Conservation (phyloP, 768 basidiomycete genomes). For the Naganishia friedmannii region DNA sequence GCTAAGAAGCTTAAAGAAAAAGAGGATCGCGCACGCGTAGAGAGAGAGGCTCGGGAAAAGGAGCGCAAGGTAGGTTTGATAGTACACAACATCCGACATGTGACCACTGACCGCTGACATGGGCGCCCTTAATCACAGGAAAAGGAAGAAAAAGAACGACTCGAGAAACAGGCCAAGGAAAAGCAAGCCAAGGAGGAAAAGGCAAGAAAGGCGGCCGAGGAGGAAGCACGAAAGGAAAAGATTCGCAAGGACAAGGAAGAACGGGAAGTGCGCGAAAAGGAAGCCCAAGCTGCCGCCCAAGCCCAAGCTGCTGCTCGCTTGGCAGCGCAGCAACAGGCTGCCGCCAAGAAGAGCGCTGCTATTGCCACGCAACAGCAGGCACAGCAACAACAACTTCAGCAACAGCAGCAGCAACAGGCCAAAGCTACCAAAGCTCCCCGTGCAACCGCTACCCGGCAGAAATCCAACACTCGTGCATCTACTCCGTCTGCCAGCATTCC, state of each 20-base stretch:
- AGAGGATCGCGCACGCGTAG: conserved; percentile 54
- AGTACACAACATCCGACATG: conserved; percentile 72
- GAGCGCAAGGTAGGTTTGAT: conserved; percentile 55
- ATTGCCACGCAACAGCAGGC: conserved; percentile 29
- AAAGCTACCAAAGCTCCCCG: conserved; percentile 10
- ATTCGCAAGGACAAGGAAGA: conserved; percentile 49
- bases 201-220: conserved; percentile 59
- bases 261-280: conserved; percentile 43
- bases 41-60: conserved; percentile 51
- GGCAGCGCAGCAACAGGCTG: conserved; percentile 25
- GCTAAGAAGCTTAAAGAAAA: conserved; percentile 54
- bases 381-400: conserved; percentile 2
- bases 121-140: conserved; percentile 47
- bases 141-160: conserved; percentile 58
- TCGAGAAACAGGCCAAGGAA: conserved; percentile 59
- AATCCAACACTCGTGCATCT: conserved; percentile 20
- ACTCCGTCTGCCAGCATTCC: conserved; percentile 32
- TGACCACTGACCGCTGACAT: conserved; percentile 51
- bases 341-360: conserved; percentile 35
- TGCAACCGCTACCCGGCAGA: conserved; percentile 7
- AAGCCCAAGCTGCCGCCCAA: conserved; percentile 34
- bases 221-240: conserved; percentile 39
- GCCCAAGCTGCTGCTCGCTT: conserved; percentile 28
- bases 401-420: conserved; percentile 9
- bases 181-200: conserved; percentile 63